Conservation (phyloP, 208 protist species). For the Giardia muris region DNA sequence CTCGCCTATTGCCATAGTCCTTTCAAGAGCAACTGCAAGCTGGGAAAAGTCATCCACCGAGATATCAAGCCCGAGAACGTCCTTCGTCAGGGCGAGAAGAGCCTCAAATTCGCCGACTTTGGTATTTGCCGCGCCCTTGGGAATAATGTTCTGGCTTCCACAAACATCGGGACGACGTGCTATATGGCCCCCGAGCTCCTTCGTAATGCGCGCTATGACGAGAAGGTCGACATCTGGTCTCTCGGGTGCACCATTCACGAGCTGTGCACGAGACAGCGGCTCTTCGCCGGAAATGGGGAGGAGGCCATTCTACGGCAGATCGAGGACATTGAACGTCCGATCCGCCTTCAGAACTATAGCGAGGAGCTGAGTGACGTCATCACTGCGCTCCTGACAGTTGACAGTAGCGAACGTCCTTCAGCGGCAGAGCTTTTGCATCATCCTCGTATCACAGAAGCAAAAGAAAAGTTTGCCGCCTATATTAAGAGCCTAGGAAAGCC, state of each 20-base stretch:
- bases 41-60: conserved; percentile 35
- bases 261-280: conserved; percentile 34
- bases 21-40: conserved; percentile 2
- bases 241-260: conserved; percentile 52
- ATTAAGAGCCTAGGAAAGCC: background rate
- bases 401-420: background rate
- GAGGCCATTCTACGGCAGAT: background rate
- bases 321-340: background rate
- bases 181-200: conserved; percentile 50
- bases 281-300: conserved; percentile 36
- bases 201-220: conserved; percentile 36
- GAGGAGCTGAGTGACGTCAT: background rate
- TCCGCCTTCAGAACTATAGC: background rate
- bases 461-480: background rate
- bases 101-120: conserved; percentile 52
- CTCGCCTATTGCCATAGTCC: conserved; percentile 40
- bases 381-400: background rate
- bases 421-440: background rate
- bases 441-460: background rate
- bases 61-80: conserved; percentile 54
- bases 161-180: conserved; percentile 46
- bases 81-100: conserved; percentile 31
- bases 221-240: conserved; percentile 49
- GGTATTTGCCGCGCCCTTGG: conserved; percentile 44
- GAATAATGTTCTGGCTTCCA: conserved; percentile 31